phyloP scores from a whole-genome alignment of 73 alveolate genomes.

The Effrenium voratum region DNA sequence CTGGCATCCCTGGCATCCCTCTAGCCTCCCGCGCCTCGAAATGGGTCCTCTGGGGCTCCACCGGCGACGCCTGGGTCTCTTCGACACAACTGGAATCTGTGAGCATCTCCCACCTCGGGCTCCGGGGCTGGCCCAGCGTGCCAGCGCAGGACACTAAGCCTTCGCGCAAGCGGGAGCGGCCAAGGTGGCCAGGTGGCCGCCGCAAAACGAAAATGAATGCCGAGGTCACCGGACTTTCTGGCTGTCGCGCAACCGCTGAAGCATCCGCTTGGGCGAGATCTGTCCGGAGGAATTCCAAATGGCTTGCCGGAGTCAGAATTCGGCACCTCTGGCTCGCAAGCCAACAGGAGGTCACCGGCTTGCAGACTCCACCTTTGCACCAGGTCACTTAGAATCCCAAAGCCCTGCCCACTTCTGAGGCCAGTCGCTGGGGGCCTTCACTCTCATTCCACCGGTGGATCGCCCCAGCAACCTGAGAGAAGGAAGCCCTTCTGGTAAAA shows the following conservation, averaged over 20 bases:
- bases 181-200: background rate
- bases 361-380: slow-evolving; percentile 55
- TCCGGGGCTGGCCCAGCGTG: slow-evolving; percentile 69
- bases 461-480: slow-evolving; percentile 28
- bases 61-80: background rate
- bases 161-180: background rate
- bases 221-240: background rate
- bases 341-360: slow-evolving; percentile 64
- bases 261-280: slow-evolving; percentile 68
- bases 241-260: slow-evolving; percentile 23
- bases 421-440: slow-evolving; percentile 30
- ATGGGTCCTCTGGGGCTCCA: background rate
- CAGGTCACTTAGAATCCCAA: background rate
- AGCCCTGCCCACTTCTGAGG: background rate
- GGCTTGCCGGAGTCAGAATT: background rate
- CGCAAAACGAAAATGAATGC: background rate
- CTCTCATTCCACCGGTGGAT: slow-evolving; percentile 26
- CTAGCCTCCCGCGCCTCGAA: slow-evolving; percentile 16
- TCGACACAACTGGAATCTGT: too few species aligned
- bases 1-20: too few species aligned
- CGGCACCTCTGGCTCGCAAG: slow-evolving; percentile 82
- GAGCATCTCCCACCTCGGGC: background rate
- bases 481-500: too few species aligned
- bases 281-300: too few species aligned
- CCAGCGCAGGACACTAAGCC: slow-evolving; percentile 62